A percentile compares a stretch with the other conserved stretches of the same genome.
These are phyloP conservation scores for Nematodospora anomalae DNA, from an alignment of 1,139 yeast species.

Conservation along the genomic window DNA sequence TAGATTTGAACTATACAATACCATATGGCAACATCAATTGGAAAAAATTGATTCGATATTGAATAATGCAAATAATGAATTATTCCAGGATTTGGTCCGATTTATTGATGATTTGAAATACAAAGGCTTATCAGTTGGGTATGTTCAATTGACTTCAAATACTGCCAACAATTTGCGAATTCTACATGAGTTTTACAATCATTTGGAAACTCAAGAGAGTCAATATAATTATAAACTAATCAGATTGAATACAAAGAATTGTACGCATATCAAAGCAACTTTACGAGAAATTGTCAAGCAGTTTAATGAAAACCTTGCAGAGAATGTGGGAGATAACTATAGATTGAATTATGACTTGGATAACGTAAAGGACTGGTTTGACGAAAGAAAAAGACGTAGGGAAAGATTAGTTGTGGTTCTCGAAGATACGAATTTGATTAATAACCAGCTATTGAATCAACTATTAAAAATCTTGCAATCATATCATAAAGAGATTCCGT, in stretches of 20 bases:
- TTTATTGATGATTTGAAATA: slow-evolving; percentile 23
- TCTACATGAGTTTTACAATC: slow-evolving; percentile 39
- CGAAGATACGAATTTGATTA: slow-evolving; percentile 68
- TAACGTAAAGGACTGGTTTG: slow-evolving; percentile 49
- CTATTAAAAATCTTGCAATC: slow-evolving; percentile 48
- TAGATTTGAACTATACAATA: slow-evolving; percentile 40
- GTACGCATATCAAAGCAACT: slow-evolving; percentile 41
- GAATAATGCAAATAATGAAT: slow-evolving; percentile 36
- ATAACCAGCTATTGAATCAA: slow-evolving; percentile 49
- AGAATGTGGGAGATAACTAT: slow-evolving; percentile 15
- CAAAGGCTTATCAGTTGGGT: slow-evolving; percentile 39
- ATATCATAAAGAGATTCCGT: slow-evolving; percentile 35
- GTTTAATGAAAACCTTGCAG: slow-evolving; percentile 16
- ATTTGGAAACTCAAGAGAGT: slow-evolving; percentile 16
- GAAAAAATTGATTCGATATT: slow-evolving; percentile 38
- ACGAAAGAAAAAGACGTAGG: slow-evolving; percentile 11
- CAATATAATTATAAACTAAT: slow-evolving; percentile 28
- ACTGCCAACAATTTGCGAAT: slow-evolving; percentile 56
- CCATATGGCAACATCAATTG: slow-evolving; percentile 41
- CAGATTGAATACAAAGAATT: slow-evolving; percentile 41
- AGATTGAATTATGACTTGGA: slow-evolving; percentile 52
- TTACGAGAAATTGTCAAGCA: slow-evolving; percentile 41
- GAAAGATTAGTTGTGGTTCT: slow-evolving; percentile 41
- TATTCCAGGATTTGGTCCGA: slow-evolving; percentile 32
- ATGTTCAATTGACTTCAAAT: slow-evolving; percentile 55